A percentile compares a stretch with the other conserved stretches of the same genome.
Conservation (phyloP, 2,329 filamentous ascomycete species). For the Rutstroemia sp. region DNA sequence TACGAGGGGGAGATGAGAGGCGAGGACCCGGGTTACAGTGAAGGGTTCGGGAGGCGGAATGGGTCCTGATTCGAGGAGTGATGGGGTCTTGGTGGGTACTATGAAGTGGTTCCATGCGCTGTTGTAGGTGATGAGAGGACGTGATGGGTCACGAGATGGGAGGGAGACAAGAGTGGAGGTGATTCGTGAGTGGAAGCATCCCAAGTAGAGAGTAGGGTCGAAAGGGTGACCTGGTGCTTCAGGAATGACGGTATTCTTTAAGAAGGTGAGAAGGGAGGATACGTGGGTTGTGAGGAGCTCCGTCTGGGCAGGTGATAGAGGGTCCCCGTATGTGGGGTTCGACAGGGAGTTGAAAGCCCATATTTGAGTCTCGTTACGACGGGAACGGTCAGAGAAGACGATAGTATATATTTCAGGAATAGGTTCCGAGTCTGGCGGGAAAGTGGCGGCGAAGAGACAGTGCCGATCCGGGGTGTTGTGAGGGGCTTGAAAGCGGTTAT, state of each 20-base stretch:
- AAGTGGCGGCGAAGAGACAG: conserved; percentile 27
- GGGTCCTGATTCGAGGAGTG: neutral
- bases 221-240: conserved; percentile 28
- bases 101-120: neutral
- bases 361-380: conserved; percentile 26
- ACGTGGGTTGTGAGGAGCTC: conserved; percentile 12
- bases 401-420: conserved; percentile 20
- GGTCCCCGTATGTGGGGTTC: neutral
- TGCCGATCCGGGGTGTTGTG: conserved; percentile 22
- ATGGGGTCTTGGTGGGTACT: neutral
- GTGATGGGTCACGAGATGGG: conserved; percentile 13
- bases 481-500: conserved; percentile 25
- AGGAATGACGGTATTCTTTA: conserved; percentile 18
- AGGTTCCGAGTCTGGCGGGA: conserved; percentile 8
- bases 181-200: conserved; percentile 18
- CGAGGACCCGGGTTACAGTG: conserved; percentile 17
- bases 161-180: conserved; percentile 6
- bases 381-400: conserved; percentile 26
- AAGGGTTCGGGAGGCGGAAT: conserved; percentile 16
- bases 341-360: conserved; percentile 26
- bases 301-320: conserved; percentile 10
- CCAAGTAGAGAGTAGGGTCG: conserved; percentile 19
- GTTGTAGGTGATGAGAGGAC: conserved; percentile 3
- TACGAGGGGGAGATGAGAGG: conserved; percentile 22
- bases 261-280: conserved; percentile 13